Evolutionary conservation across 1,284 basidiomycete species (phyloP).

Genomic region (Ganoderma lingzhi): DNA sequence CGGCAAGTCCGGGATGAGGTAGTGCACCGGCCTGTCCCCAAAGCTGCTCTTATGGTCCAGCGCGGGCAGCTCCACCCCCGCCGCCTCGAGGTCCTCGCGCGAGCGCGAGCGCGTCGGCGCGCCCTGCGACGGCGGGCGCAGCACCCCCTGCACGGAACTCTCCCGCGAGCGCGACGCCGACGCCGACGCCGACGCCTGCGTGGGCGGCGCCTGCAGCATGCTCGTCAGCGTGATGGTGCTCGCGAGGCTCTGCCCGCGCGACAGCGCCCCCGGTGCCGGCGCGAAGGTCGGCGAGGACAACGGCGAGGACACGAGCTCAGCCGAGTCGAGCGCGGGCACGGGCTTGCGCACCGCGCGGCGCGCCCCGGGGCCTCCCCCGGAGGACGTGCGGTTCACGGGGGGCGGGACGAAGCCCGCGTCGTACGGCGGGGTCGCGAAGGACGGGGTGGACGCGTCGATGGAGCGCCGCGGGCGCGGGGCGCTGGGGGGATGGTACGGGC

Average conservation of each 20-base stretch:
- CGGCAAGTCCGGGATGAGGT: slow-evolving; percentile 46
- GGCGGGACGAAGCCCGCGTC: slow-evolving; percentile 24
- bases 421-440: slow-evolving; percentile 17
- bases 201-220: neutral
- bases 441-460: slow-evolving; percentile 17
- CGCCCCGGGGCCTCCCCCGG: slow-evolving; percentile 20
- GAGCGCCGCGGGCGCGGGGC: slow-evolving; percentile 26
- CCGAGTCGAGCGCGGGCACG: slow-evolving; percentile 48
- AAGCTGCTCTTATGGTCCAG: slow-evolving; percentile 47
- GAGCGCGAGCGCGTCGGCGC: slow-evolving; percentile 29
- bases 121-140: slow-evolving; percentile 23
- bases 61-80: slow-evolving; percentile 32
- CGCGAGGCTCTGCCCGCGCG: slow-evolving; percentile 19
- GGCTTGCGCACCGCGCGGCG: slow-evolving; percentile 49
- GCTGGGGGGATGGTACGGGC: slow-evolving; percentile 19
- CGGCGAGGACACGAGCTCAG: slow-evolving; percentile 44
- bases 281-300: slow-evolving; percentile 23
- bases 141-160: slow-evolving; percentile 18
- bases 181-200: neutral
- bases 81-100: slow-evolving; percentile 37
- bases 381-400: slow-evolving; percentile 36
- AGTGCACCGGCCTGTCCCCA: slow-evolving; percentile 44
- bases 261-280: slow-evolving; percentile 7
- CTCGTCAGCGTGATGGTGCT: slow-evolving; percentile 17
- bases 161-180: slow-evolving; percentile 15